Percentiles rank a stretch among this genome's conserved stretches.
phyloP scores from a whole-genome alignment of 164 flowering plant genomes.

The Stephania yunnanensis region DNA sequence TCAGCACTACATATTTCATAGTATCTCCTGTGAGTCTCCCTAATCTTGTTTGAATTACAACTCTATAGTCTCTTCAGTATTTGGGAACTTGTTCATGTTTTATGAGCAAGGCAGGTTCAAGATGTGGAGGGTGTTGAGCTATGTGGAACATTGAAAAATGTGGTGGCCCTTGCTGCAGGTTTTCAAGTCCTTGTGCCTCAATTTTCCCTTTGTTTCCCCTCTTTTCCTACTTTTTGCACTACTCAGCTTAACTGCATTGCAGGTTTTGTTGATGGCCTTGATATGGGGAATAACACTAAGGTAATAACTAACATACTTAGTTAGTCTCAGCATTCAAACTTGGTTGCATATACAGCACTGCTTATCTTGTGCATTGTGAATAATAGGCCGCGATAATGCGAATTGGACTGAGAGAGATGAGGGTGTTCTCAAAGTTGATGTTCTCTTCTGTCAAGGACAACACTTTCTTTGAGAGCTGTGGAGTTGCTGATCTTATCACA shows the following conservation, averaged over 20 bases:
- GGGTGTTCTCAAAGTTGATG: constrained; percentile 77
- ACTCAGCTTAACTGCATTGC: constrained; percentile 12
- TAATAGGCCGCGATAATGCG: constrained; percentile 94
- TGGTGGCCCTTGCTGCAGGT: constrained; percentile 97
- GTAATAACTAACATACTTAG: constrained; percentile 21
- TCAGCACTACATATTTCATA: constrained; percentile 70
- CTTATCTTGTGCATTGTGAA: background rate
- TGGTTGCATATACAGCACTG: background rate
- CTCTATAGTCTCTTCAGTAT: background rate
- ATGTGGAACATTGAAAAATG: constrained; percentile 93
- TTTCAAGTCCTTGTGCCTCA: constrained; percentile 4
- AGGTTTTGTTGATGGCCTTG: constrained; percentile 96
- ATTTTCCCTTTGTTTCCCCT: background rate
- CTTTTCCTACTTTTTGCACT: background rate
- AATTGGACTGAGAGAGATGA: constrained; percentile 93
- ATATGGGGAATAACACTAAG: constrained; percentile 97
- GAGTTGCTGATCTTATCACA: constrained; percentile 93
- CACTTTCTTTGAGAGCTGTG: constrained; percentile 98
- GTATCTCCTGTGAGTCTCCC: constrained; percentile 70
- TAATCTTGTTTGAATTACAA: background rate
- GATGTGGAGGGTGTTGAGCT: constrained; percentile 97
- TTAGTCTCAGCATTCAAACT: background rate
- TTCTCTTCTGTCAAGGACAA: constrained; percentile 77
- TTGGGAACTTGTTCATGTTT: background rate
- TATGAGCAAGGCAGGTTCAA: constrained; percentile 41